These are phyloP conservation scores for Wickerhamomyces subpelliculosus DNA, from an alignment of 805 yeast species.

Conservation along the genomic window DNA sequence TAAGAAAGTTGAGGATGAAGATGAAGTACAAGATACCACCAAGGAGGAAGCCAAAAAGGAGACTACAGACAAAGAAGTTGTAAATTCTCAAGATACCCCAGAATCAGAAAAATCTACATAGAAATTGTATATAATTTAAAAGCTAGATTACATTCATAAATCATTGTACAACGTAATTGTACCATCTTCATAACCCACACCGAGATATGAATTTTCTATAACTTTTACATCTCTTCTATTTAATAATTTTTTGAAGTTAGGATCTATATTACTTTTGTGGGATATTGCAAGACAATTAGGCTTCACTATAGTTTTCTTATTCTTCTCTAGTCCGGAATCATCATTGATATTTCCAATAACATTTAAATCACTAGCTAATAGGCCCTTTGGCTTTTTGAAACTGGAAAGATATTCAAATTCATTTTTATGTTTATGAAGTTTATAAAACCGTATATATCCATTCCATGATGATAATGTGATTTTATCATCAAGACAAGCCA, in stretches of 20 bases:
- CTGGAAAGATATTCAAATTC: constrained; percentile 10
- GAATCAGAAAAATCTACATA: too few relatives aligned
- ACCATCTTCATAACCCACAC: constrained; percentile 52
- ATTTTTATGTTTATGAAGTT: constrained; percentile 8
- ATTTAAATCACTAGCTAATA: constrained; percentile 21
- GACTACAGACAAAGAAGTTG: not conserved
- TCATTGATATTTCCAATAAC: constrained; percentile 21
- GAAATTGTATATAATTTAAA: not conserved
- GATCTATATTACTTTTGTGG: not conserved
- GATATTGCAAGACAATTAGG: constrained; percentile 22
- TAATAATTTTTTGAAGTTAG: not conserved
- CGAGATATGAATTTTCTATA: constrained; percentile 24
- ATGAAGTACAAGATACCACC: not conserved
- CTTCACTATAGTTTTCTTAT: constrained; percentile 15
- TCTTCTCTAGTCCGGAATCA: constrained; percentile 18
- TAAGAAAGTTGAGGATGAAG: not conserved
- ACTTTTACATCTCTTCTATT: constrained; percentile 19
- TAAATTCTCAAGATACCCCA: too few relatives aligned
- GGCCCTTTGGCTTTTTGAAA: constrained; percentile 19
- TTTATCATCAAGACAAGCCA: constrained; percentile 16
- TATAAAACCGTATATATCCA: constrained; percentile 35
- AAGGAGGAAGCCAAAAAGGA: not conserved
- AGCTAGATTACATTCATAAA: constrained; percentile 4
- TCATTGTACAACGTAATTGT: constrained; percentile 34
- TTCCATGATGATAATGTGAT: constrained; percentile 43